These are phyloP conservation scores for Durotheca rogersii DNA, from an alignment of 495 filamentous ascomycete species.

Conservation along the genomic window DNA sequence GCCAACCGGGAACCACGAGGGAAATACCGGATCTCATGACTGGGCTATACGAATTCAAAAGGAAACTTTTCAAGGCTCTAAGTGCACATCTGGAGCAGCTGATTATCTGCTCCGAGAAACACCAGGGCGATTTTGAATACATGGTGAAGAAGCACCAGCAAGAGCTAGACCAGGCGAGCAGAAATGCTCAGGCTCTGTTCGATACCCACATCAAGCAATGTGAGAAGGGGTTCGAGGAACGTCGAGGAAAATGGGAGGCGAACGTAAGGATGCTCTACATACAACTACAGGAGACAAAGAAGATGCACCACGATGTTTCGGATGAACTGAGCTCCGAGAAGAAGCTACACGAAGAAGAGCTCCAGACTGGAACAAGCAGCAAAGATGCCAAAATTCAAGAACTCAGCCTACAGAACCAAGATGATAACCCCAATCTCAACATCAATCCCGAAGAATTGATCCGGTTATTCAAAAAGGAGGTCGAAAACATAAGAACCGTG, in stretches of 20 bases:
- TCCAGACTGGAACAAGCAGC: neutral
- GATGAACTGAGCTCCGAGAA: conserved; percentile 1
- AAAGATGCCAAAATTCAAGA: conserved; percentile 18
- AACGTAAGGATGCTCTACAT: neutral
- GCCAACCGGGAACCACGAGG: too few relatives aligned
- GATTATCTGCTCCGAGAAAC: neutral
- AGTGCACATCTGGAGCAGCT: neutral
- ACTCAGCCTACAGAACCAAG: neutral
- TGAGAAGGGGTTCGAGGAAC: neutral
- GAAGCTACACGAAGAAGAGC: conserved; percentile 4
- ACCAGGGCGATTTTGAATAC: neutral
- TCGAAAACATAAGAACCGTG: neutral
- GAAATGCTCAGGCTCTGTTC: neutral
- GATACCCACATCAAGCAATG: neutral
- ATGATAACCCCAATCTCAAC: neutral
- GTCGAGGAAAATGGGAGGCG: neutral
- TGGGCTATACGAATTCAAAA: too few relatives aligned
- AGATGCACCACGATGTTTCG: conserved; percentile 14
- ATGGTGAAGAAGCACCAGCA: neutral
- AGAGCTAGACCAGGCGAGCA: neutral
- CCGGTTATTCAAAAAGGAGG: neutral
- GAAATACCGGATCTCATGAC: too few relatives aligned
- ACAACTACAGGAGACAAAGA: neutral
- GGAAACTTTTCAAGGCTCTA: neutral
- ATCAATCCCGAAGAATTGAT: neutral